These are phyloP conservation scores for Mycena floridula DNA, from an alignment of 768 basidiomycete genomes.

Conservation along the genomic window DNA sequence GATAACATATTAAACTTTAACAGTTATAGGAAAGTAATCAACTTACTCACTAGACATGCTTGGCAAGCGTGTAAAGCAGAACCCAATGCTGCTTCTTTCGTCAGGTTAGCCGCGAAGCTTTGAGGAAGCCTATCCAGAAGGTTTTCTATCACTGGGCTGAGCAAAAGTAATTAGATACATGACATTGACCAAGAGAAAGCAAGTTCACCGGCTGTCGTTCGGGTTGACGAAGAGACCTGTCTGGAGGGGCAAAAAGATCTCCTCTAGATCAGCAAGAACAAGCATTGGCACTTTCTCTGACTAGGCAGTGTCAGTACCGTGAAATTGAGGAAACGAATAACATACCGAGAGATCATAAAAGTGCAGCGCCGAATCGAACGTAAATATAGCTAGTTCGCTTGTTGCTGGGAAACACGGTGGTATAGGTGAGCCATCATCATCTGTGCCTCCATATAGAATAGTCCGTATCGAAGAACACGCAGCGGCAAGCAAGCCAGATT, in stretches of 20 bases:
- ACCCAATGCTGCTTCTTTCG: conserved; percentile 64
- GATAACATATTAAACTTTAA: conserved; percentile 6
- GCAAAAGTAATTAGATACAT: conserved; percentile 7
- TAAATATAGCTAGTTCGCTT: conserved; percentile 70
- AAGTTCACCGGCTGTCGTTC: conserved; percentile 59
- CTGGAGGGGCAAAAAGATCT: conserved; percentile 78
- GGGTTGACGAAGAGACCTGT: conserved; percentile 76
- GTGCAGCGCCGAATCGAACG: conserved; percentile 75
- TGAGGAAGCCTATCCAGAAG: conserved; percentile 61
- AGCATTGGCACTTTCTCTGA: conserved; percentile 59
- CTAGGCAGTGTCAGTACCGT: conserved; percentile 20
- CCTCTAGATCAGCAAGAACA: conserved; percentile 85
- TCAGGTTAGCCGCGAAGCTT: conserved; percentile 45
- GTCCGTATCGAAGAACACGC: conserved; percentile 59
- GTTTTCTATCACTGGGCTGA: conserved; percentile 56
- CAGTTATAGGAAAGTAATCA: background rate
- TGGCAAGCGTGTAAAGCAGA: conserved; percentile 69
- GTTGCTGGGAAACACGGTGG: conserved; percentile 46
- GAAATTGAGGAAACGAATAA: conserved; percentile 12
- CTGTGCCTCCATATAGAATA: conserved; percentile 54
- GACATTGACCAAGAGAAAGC: conserved; percentile 1
- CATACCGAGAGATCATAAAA: conserved; percentile 88
- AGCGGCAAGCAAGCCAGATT: conserved; percentile 62
- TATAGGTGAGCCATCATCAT: conserved; percentile 31
- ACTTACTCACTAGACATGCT: conserved; percentile 56